Evolutionary conservation across 768 basidiomycete genomes (phyloP).

Genomic region (Asterophora parasitica): DNA sequence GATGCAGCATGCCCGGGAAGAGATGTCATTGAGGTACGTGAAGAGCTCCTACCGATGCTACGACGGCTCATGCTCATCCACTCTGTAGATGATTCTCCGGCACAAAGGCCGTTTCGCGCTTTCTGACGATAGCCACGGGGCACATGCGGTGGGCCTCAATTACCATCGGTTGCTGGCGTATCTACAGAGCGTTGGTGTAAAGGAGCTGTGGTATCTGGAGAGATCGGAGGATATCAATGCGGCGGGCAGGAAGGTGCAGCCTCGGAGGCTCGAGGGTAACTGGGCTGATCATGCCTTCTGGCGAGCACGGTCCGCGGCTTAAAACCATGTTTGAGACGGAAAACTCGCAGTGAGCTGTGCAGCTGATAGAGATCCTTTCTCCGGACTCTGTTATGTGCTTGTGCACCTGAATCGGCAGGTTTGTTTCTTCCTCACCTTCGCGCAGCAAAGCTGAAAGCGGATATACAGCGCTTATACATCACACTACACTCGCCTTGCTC

Average conservation of each 20-base stretch:
- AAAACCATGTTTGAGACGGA: too few relatives aligned
- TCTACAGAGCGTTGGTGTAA: conserved; percentile 52
- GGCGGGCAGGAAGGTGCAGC: conserved; percentile 39
- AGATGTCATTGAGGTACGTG: conserved; percentile 66
- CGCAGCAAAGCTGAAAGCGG: too few relatives aligned
- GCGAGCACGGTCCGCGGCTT: conserved; percentile 18
- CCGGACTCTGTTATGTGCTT: too few relatives aligned
- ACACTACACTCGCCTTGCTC: too few relatives aligned
- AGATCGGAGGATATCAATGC: conserved; percentile 33
- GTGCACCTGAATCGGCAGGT: too few relatives aligned
- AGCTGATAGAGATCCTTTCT: too few relatives aligned
- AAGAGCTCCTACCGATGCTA: too few relatives aligned
- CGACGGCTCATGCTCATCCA: too few relatives aligned
- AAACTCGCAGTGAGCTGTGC: too few relatives aligned
- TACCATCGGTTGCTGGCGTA: conserved; percentile 68
- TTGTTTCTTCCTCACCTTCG: too few relatives aligned
- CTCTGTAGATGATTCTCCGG: conserved; percentile 59
- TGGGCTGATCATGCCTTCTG: conserved; percentile 66
- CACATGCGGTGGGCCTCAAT: conserved; percentile 82
- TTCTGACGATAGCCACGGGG: conserved; percentile 96
- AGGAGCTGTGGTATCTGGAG: conserved; percentile 62
- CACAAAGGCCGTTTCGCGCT: conserved; percentile 73
- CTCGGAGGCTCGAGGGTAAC: conserved; percentile 42
- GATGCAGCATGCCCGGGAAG: conserved; percentile 72
- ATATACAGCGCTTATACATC: too few relatives aligned